A percentile compares a stretch with the other conserved stretches of the same genome.
Evolutionary conservation across 352 stramenopile genomes (phyloP).

Genomic region (Globisporangium nagaii): DNA sequence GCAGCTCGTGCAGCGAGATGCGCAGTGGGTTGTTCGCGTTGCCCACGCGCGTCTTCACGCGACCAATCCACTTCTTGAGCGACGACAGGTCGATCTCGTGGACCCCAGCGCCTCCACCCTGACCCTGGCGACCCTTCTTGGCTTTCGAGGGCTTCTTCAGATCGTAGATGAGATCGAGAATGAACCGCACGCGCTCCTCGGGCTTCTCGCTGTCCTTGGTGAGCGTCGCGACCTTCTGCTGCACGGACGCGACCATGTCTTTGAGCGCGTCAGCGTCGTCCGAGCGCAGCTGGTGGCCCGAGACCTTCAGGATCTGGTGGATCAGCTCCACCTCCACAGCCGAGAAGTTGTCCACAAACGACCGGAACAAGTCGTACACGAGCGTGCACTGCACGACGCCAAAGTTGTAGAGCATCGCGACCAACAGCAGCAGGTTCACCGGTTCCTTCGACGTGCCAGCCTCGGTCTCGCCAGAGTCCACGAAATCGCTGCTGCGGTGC

Average conservation of each 20-base stretch:
- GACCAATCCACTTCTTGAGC: conserved; percentile 93
- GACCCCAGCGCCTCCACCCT: conserved; percentile 16
- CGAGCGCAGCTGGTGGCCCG: conserved; percentile 72
- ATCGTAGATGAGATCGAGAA: conserved; percentile 95
- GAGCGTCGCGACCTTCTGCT: conserved; percentile 61
- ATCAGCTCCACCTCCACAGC: conserved; percentile 83
- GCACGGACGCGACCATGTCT: conserved; percentile 80
- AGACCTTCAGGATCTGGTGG: conserved; percentile 78
- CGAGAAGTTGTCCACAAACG: conserved; percentile 71
- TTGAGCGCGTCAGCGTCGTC: conserved; percentile 83
- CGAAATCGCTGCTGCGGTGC: not conserved
- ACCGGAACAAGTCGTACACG: conserved; percentile 88
- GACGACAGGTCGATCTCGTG: conserved; percentile 65
- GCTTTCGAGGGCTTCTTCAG: conserved; percentile 95
- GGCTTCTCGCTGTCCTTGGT: conserved; percentile 18
- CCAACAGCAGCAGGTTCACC: conserved; percentile 81
- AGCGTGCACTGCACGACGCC: conserved; percentile 85
- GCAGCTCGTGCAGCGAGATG: conserved; percentile 65
- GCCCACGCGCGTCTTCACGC: conserved; percentile 88
- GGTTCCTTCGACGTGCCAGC: conserved; percentile 50
- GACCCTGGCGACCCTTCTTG: conserved; percentile 55
- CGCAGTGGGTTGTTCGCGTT: conserved; percentile 71
- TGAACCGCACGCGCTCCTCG: conserved; percentile 74
- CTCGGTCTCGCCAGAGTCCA: conserved; percentile 19
- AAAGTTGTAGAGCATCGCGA: conserved; percentile 90